These are phyloP conservation scores for Endotrypanum monterogeii DNA, from an alignment of 208 protist genomes.

Conservation along the genomic window DNA sequence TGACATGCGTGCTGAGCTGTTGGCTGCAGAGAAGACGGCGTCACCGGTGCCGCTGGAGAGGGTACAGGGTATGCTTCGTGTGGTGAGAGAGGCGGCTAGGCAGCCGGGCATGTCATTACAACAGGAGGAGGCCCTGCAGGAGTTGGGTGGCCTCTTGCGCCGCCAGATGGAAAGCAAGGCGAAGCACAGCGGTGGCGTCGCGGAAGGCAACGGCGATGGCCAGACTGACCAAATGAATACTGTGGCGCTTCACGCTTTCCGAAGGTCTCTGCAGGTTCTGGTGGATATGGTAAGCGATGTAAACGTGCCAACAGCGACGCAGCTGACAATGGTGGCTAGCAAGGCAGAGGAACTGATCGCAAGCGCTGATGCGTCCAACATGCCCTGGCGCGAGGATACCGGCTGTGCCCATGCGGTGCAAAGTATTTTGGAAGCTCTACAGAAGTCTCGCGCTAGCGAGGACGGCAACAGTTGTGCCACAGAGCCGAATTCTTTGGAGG, in stretches of 20 bases:
- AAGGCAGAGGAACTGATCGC: conserved; percentile 29
- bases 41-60: conserved; percentile 27
- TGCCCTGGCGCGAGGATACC: conserved; percentile 26
- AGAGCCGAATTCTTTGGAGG: conserved; percentile 23
- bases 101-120: background rate
- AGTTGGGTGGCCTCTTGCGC: conserved; percentile 13
- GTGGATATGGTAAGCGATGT: conserved; percentile 11
- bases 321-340: conserved; percentile 16
- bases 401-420: conserved; percentile 5
- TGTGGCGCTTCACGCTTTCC: conserved; percentile 15
- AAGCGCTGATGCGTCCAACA: conserved; percentile 14
- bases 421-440: conserved; percentile 15
- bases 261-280: conserved; percentile 22
- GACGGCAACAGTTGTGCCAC: background rate
- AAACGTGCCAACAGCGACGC: background rate
- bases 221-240: background rate
- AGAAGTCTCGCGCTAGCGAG: conserved; percentile 4
- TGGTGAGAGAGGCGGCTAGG: conserved; percentile 14
- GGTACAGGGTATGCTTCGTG: conserved; percentile 24
- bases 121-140: conserved; percentile 17
- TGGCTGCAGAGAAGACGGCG: conserved; percentile 13
- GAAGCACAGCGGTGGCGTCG: background rate
- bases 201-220: background rate
- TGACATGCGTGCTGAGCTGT: conserved; percentile 43
- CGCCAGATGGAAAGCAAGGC: conserved; percentile 5